Evolutionary conservation across 371 early-diverging fungal genomes (phyloP).

Genomic region (Circinella umbellata): DNA sequence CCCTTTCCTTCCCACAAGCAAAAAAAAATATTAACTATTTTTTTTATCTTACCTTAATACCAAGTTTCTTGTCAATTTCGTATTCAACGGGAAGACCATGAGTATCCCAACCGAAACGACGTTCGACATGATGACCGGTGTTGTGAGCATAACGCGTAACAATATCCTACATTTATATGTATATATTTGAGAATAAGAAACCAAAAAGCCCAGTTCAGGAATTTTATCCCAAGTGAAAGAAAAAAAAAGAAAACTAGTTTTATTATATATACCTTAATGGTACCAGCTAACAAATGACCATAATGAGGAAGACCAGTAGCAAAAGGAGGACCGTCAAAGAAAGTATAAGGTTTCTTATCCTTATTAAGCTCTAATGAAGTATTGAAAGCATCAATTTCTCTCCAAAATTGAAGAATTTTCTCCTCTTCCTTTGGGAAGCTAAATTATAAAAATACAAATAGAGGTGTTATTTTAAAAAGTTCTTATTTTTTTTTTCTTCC

Average conservation of each 20-base stretch:
- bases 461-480: not conserved
- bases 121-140: slow-evolving; percentile 98
- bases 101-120: slow-evolving; percentile 99
- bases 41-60: slow-evolving; percentile 68
- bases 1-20: too few relatives aligned
- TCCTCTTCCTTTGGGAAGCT: slow-evolving; percentile 97
- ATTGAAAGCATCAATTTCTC: slow-evolving; percentile 98
- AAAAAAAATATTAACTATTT: too few relatives aligned
- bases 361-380: slow-evolving; percentile 92
- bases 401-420: slow-evolving; percentile 96
- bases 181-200: too few relatives aligned
- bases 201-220: too few relatives aligned
- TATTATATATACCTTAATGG: slow-evolving; percentile 87
- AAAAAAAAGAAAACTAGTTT: too few relatives aligned
- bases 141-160: slow-evolving; percentile 98
- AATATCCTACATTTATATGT: slow-evolving; percentile 74
- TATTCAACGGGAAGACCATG: slow-evolving; percentile 99
- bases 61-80: slow-evolving; percentile 99
- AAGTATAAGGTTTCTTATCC: slow-evolving; percentile 87
- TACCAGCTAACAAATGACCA: slow-evolving; percentile 99
- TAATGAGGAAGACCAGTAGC: slow-evolving; percentile 99
- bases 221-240: too few relatives aligned
- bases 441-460: slow-evolving; percentile 32
- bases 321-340: slow-evolving; percentile 99
- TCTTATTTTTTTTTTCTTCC: slow-evolving; percentile 10